These are phyloP conservation scores for Phytophthora crassamura DNA, from an alignment of 352 stramenopile genomes.

Conservation along the genomic window DNA sequence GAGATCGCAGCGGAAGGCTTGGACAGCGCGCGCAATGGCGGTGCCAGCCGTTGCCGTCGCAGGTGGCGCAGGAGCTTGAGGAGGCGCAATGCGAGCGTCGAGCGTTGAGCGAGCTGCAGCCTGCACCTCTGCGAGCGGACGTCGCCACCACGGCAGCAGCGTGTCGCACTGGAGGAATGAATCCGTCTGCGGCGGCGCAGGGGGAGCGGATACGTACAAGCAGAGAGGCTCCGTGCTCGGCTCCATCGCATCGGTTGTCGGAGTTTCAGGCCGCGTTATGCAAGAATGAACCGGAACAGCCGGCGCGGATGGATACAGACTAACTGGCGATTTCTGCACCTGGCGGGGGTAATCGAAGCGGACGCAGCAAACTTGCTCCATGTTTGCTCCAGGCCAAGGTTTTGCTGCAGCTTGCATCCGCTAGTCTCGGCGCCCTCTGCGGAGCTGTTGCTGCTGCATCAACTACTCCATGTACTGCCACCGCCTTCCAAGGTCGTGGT, in stretches of 20 bases:
- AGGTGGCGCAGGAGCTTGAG: conserved; percentile 7
- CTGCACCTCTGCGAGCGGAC: conserved; percentile 23
- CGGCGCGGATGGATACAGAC: conserved; percentile 29
- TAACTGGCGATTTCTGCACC: conserved; percentile 41
- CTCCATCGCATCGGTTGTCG: conserved; percentile 7
- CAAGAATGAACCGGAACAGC: conserved; percentile 36
- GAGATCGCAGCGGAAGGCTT: no score
- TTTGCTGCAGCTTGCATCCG: no score
- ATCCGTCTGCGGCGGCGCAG: conserved; percentile 12
- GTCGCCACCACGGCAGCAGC: conserved; percentile 7
- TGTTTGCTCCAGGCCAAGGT: no score
- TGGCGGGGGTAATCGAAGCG: conserved; percentile 17
- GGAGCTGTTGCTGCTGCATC: no score
- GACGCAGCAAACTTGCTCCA: neutral
- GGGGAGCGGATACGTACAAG: neutral
- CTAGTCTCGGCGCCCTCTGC: no score
- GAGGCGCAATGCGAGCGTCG: neutral
- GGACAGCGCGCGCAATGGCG: neutral
- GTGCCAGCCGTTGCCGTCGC: neutral
- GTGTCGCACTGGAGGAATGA: conserved; percentile 38
- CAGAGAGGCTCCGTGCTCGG: conserved; percentile 6
- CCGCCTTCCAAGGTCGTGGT: no score
- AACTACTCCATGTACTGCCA: no score
- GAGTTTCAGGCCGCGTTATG: conserved; percentile 24
- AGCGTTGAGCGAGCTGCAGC: neutral